These are phyloP conservation scores for Onygenales sp. DNA, from an alignment of 2,329 filamentous ascomycete genomes.

Conservation along the genomic window DNA sequence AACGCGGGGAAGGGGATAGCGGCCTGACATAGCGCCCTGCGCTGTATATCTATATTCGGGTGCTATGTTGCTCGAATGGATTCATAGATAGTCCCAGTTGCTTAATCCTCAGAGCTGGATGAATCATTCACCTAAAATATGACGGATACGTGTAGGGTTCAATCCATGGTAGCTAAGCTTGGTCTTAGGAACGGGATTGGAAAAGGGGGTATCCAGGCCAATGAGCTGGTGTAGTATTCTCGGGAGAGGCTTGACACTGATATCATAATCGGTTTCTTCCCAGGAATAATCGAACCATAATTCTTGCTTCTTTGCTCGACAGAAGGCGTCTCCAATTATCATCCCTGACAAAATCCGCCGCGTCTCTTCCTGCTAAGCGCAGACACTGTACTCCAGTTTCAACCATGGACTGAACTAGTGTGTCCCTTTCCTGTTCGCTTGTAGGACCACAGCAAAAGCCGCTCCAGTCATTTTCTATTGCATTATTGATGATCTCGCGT, in stretches of 20 bases:
- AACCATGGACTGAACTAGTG: not conserved
- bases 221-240: not conserved
- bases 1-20: too few relatives aligned
- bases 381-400: not conserved
- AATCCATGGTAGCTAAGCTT: not conserved
- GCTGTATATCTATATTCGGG: too few relatives aligned
- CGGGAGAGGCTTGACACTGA: not conserved
- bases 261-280: not conserved
- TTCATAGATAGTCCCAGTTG: not conserved
- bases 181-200: not conserved
- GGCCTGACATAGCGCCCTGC: too few relatives aligned
- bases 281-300: not conserved
- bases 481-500: constrained; percentile 7
- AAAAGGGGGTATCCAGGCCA: not conserved
- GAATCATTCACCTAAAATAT: not conserved
- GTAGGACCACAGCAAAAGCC: not conserved
- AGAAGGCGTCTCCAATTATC: not conserved
- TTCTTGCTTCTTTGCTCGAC: not conserved
- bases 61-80: too few relatives aligned
- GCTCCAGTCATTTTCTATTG: constrained; percentile 7
- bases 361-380: not conserved
- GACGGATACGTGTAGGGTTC: not conserved
- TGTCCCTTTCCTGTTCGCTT: not conserved
- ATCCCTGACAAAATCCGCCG: not conserved
- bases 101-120: not conserved